phyloP scores from a whole-genome alignment of 495 filamentous ascomycete species.

The Lophiostoma macrostomum region DNA sequence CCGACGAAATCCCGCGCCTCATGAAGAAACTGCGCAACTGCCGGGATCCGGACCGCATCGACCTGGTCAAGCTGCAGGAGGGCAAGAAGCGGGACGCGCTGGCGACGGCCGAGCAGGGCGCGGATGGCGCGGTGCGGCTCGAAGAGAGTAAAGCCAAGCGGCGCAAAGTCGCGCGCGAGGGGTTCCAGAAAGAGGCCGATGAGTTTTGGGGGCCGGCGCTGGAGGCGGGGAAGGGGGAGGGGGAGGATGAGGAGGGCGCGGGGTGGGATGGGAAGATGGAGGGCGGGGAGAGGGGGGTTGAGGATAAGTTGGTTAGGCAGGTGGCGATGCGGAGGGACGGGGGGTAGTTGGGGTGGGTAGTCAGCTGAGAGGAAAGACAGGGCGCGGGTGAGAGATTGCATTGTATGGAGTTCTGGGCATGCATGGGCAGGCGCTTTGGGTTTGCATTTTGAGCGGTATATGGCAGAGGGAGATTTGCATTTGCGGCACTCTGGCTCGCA shows the following conservation, averaged over 20 bases:
- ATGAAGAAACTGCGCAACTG: conserved; percentile 74
- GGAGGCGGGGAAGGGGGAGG: conserved; percentile 12
- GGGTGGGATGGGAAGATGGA: not conserved
- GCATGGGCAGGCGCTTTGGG: too few relatives aligned
- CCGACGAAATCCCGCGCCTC: conserved; percentile 44
- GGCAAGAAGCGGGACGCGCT: conserved; percentile 48
- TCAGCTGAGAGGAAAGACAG: too few relatives aligned
- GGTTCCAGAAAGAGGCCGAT: conserved; percentile 49
- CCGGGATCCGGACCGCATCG: conserved; percentile 64
- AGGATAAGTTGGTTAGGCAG: not conserved
- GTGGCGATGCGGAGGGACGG: too few relatives aligned
- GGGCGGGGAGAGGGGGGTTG: not conserved
- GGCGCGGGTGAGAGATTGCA: too few relatives aligned
- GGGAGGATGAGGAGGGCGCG: conserved; percentile 4
- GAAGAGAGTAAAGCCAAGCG: conserved; percentile 54
- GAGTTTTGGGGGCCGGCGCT: conserved; percentile 53
- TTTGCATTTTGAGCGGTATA: too few relatives aligned
- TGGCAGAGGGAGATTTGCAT: too few relatives aligned
- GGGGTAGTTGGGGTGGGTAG: too few relatives aligned
- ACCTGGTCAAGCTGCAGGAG: conserved; percentile 57
- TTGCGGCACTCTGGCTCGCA: too few relatives aligned
- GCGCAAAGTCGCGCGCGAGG: conserved; percentile 55
- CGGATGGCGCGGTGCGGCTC: conserved; percentile 39
- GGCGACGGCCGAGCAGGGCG: too few relatives aligned
- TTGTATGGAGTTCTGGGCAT: too few relatives aligned